phyloP scores from a whole-genome alignment of 202 grass and related monocot genomes.

The Elaeis oleifera region DNA sequence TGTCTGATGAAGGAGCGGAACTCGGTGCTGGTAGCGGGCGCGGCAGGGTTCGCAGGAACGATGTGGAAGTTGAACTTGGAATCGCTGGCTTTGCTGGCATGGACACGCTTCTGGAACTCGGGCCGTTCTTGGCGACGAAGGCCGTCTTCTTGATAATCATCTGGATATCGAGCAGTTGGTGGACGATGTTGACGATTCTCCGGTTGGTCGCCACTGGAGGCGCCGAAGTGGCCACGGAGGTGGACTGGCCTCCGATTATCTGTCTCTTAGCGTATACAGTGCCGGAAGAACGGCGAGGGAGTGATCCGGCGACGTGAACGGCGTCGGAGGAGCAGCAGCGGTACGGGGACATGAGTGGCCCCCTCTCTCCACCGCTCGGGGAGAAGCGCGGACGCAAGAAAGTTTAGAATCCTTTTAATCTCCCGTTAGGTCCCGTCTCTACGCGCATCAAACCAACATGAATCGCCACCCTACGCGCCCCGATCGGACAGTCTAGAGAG shows the following conservation, averaged over 20 bases:
- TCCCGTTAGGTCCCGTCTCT: too few species aligned
- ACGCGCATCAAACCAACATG: too few species aligned
- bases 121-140: constrained; percentile 90
- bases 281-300: too few species aligned
- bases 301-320: too few species aligned
- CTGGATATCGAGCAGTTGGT: constrained; percentile 70
- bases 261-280: too few species aligned
- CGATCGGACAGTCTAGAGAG: too few species aligned
- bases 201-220: constrained; percentile 63
- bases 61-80: constrained; percentile 86
- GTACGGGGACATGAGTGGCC: too few species aligned
- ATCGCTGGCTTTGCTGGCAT: constrained; percentile 59
- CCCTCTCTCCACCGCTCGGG: too few species aligned
- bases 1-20: constrained; percentile 7
- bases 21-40: constrained; percentile 74
- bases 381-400: too few species aligned
- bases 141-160: constrained; percentile 81
- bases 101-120: constrained; percentile 89
- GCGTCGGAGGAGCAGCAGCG: too few species aligned
- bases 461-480: too few species aligned
- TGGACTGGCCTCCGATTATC: neutral
- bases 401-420: too few species aligned
- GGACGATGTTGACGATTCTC: constrained; percentile 58
- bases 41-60: constrained; percentile 75
- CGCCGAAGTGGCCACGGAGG: constrained; percentile 13